Evolutionary conservation across 345 rosid species (phyloP).

Genomic region (Microcos paniculata): DNA sequence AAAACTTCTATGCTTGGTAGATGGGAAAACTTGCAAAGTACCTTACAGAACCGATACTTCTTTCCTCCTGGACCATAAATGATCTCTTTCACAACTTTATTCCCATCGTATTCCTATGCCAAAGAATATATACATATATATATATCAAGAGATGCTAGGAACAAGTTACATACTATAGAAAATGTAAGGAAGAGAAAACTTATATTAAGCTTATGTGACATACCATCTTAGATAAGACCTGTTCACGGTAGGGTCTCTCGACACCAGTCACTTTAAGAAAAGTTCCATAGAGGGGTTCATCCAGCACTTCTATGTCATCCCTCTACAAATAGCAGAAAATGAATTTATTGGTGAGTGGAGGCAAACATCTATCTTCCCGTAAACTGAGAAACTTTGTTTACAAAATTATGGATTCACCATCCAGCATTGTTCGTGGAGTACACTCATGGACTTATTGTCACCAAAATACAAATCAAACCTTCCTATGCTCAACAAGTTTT

Average conservation of each 20-base stretch:
- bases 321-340: constrained; percentile 39
- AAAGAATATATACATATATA: neutral
- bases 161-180: neutral
- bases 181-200: neutral
- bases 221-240: constrained; percentile 65
- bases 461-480: neutral
- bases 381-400: neutral
- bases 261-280: constrained; percentile 52
- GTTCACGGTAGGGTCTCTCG: constrained; percentile 67
- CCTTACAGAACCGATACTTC: constrained; percentile 86
- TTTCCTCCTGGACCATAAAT: constrained; percentile 68
- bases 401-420: neutral
- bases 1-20: neutral
- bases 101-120: constrained; percentile 63
- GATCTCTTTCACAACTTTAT: constrained; percentile 64
- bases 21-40: constrained; percentile 23
- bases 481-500: neutral
- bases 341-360: neutral
- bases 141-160: neutral
- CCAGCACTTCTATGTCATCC: constrained; percentile 74
- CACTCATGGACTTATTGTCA: neutral
- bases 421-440: neutral
- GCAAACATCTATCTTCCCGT: neutral
- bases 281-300: constrained; percentile 70
- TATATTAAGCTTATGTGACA: constrained; percentile 5